Percentiles rank a stretch among this genome's conserved stretches.
These are phyloP conservation scores for Tricholoma saponaceum DNA, from an alignment of 768 basidiomycete species.

Conservation along the genomic window DNA sequence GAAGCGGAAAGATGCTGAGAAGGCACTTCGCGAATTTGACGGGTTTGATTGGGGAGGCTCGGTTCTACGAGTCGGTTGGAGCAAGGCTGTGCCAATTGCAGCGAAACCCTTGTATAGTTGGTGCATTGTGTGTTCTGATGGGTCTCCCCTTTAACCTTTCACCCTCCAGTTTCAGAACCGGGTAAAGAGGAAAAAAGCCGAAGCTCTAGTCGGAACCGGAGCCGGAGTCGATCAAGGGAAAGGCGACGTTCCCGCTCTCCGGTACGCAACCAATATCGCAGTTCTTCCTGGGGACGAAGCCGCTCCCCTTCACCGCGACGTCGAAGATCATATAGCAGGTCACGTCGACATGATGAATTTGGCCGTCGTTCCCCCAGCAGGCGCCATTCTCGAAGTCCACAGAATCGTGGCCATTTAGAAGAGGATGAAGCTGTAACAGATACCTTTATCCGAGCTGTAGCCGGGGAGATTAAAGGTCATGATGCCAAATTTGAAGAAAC, in stretches of 20 bases:
- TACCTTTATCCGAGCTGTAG: conserved; percentile 83
- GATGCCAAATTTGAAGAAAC: conserved; percentile 72
- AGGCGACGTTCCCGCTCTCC: conserved; percentile 39
- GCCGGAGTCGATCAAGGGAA: conserved; percentile 37
- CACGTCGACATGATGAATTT: conserved; percentile 14
- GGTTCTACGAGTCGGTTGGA: conserved; percentile 89
- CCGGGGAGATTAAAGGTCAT: conserved; percentile 79
- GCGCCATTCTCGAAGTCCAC: conserved; percentile 50
- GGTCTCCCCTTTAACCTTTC: not conserved
- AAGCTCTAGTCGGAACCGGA: conserved; percentile 29
- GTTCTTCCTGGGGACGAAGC: conserved; percentile 41
- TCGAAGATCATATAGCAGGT: conserved; percentile 28
- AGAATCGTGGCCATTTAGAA: conserved; percentile 36
- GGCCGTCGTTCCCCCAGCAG: conserved; percentile 46
- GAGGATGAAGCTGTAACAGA: conserved; percentile 75
- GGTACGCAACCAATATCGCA: conserved; percentile 42
- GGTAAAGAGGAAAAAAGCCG: conserved; percentile 14
- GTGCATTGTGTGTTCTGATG: conserved; percentile 10
- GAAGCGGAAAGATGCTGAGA: conserved; percentile 88
- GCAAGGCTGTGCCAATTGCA: conserved; percentile 90
- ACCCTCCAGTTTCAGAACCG: conserved; percentile 12
- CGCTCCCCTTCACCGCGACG: conserved; percentile 41
- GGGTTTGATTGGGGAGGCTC: conserved; percentile 95
- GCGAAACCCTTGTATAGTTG: conserved; percentile 77
- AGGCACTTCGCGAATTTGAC: conserved; percentile 84